phyloP scores from a whole-genome alignment of 441 rosid genomes.

The Arabidopsis hybrid region DNA sequence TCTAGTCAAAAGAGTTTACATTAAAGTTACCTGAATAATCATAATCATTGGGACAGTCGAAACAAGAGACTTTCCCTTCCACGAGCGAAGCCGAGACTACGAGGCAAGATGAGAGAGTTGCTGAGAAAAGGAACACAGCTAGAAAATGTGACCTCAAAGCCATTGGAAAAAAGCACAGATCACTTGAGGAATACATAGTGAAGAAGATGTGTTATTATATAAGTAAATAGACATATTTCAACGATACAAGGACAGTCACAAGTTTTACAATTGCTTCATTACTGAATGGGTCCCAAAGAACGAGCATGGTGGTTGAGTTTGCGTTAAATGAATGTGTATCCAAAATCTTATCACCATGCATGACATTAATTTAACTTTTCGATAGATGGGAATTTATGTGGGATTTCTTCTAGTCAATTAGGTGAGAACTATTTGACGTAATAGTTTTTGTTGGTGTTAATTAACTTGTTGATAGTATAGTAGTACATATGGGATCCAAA shows the following conservation, averaged over 20 bases:
- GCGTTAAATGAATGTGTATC: conserved; percentile 36
- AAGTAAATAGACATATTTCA: conserved; percentile 9
- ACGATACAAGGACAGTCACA: conserved; percentile 40
- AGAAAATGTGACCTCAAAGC: conserved; percentile 38
- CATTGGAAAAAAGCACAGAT: conserved; percentile 46
- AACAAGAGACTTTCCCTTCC: conserved; percentile 69
- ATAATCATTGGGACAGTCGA: conserved; percentile 54
- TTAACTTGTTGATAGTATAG: no score
- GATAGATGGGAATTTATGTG: background rate
- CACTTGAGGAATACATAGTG: background rate
- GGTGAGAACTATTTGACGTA: no score
- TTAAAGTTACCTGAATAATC: conserved; percentile 65
- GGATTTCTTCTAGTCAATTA: background rate
- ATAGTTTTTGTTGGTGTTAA: no score
- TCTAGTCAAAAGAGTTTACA: background rate
- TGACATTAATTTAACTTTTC: background rate
- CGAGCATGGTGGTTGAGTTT: conserved; percentile 52
- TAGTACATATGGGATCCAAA: no score
- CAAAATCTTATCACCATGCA: conserved; percentile 24
- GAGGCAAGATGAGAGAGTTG: conserved; percentile 49
- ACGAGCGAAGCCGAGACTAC: conserved; percentile 52
- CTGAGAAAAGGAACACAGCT: conserved; percentile 48
- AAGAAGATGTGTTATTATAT: conserved; percentile 27
- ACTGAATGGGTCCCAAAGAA: conserved; percentile 48
- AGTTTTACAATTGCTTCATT: conserved; percentile 40